phyloP scores from a whole-genome alignment of 2,329 filamentous ascomycete species.

The Seiridium unicorne region DNA sequence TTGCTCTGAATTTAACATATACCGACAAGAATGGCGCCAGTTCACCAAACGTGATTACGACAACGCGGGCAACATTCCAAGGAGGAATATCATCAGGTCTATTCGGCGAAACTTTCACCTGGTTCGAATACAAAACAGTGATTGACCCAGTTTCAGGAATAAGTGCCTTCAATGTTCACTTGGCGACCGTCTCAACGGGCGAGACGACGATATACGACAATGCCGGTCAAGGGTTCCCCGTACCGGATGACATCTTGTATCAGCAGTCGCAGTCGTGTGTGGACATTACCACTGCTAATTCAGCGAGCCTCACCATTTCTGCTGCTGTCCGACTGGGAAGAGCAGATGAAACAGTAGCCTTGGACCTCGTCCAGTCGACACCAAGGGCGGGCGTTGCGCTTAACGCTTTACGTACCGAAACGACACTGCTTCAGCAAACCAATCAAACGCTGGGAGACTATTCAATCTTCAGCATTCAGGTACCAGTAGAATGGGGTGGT shows the following conservation, averaged over 20 bases:
- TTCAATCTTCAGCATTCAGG: not conserved
- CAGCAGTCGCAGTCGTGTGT: conserved; percentile 25
- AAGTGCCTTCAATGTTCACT: conserved; percentile 28
- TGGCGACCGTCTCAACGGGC: conserved; percentile 21
- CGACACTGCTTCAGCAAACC: not conserved
- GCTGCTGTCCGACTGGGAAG: conserved; percentile 7
- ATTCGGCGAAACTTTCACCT: conserved; percentile 24
- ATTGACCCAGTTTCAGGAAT: conserved; percentile 24
- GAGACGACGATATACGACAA: conserved; percentile 21
- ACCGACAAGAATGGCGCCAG: conserved; percentile 15
- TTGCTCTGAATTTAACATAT: conserved; percentile 18
- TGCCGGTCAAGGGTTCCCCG: conserved; percentile 24
- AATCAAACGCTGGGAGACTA: not conserved
- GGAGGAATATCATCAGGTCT: conserved; percentile 22
- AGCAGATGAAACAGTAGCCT: not conserved
- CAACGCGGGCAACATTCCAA: conserved; percentile 4
- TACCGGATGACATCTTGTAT: conserved; percentile 25
- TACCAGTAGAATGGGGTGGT: not conserved
- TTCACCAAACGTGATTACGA: conserved; percentile 7
- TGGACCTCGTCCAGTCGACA: conserved; percentile 7
- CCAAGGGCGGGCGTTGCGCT: not conserved
- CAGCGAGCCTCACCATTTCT: conserved; percentile 5
- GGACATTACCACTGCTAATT: conserved; percentile 5
- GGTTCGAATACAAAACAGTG: conserved; percentile 26
- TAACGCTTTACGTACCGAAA: not conserved